Evolutionary conservation across 352 stramenopile genomes (phyloP), one percentile per base, ranked within the genome.

Genomic region (Globisporangium solare): DNA sequence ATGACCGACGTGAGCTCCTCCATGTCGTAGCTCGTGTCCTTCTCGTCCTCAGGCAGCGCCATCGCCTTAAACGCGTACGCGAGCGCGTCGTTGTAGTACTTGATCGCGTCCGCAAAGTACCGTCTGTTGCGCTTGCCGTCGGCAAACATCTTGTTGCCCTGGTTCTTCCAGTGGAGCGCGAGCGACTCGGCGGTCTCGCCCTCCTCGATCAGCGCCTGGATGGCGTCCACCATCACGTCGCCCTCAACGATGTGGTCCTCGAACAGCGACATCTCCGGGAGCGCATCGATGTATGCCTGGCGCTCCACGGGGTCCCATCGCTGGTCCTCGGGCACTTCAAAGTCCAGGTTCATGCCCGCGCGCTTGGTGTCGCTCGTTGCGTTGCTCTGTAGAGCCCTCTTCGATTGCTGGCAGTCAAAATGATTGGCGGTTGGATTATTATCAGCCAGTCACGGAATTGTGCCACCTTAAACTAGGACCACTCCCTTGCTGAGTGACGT

Each of bases 261-360:
- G 55, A 95, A 95, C 31, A 95, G 71, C 58, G 85, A 84, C 85
- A 95, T 93, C 32, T 95, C 85, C 11, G 85, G 81, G 58, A 95
- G 64, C 43, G 74, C 68, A 31, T 95, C 85, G 67, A 95, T 87
- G 69, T 95, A 95, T 57, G 78, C 77, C 63, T 95, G 85, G 31
- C 85, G 83, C 64, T 80, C 66, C 35, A 54, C 68, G n/a, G 82
- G 76, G 55, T 86, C 78, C 85, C 85, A 95, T 45, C 88, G 63
- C 68, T 93, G 91, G 72, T 76, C 87, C 74, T 93, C 83, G 69
- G 92, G 81, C 63, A 89, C 88, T 75, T 93, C 85, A 39, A 93
- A 64, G 67, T 95, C 85, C 65, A 93, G 39, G 3, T 43, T 43
- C 39, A 18, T 43, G 7, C 7, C 10, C 17, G 39, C 17, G 6